phyloP scores from a whole-genome alignment of 495 filamentous ascomycete genomes.

The Talaromyces stipitatus region DNA sequence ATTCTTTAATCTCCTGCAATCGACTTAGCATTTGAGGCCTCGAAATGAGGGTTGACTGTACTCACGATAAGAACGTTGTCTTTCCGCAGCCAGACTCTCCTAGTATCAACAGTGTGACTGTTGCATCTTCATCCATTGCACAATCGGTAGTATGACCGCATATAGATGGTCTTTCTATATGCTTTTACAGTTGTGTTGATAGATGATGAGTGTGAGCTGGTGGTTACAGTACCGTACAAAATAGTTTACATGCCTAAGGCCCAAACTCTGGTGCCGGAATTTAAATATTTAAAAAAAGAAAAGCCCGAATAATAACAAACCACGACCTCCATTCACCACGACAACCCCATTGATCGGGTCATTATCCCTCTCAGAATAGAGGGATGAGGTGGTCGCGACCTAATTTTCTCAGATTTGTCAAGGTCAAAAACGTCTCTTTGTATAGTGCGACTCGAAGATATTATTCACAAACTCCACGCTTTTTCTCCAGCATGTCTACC shows the following conservation, averaged over 20 bases:
- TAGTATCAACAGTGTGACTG: conserved; percentile 66
- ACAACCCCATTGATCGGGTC: neutral
- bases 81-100: conserved; percentile 80
- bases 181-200: neutral
- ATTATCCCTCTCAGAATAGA: neutral
- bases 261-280: neutral
- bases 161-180: neutral
- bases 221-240: neutral
- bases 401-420: neutral
- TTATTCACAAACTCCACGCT: neutral
- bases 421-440: neutral
- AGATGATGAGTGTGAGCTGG: neutral
- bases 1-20: conserved; percentile 10
- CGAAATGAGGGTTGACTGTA: conserved; percentile 16
- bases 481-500: neutral
- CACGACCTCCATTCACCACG: neutral
- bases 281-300: neutral
- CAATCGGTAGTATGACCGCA: neutral
- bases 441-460: neutral
- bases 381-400: conserved; percentile 1
- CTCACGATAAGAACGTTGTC: conserved; percentile 82
- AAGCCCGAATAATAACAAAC: neutral
- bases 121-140: conserved; percentile 15
- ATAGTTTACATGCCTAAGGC: neutral
- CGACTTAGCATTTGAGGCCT: conserved; percentile 14